Evolutionary conservation across 768 basidiomycete genomes (phyloP).

Genomic region (Amanita rubescens): DNA sequence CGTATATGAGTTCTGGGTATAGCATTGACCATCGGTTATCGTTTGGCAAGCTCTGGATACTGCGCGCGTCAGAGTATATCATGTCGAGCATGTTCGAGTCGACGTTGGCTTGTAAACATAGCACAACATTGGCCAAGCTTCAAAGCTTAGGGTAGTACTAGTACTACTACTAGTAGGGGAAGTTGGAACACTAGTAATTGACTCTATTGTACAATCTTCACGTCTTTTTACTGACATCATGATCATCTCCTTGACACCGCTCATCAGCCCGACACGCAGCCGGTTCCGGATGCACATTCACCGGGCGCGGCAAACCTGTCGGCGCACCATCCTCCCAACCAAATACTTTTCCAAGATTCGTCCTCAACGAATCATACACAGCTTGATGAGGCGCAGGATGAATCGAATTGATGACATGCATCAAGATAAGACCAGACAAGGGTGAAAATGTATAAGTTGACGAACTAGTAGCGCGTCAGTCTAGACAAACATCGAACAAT

Average conservation of each 20-base stretch:
- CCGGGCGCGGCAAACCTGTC: slow-evolving; percentile 7
- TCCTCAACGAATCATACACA: slow-evolving; percentile 55
- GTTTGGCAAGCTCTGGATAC: not conserved
- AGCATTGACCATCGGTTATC: not conserved
- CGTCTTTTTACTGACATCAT: not conserved
- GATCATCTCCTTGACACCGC: not conserved
- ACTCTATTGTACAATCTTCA: too few relatives aligned
- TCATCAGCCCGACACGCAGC: not conserved
- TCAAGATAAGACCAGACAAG: slow-evolving; percentile 49
- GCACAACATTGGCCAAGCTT: too few relatives aligned
- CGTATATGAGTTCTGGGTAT: not conserved
- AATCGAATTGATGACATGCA: slow-evolving; percentile 69
- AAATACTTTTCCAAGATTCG: slow-evolving; percentile 32
- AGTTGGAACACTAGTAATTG: too few relatives aligned
- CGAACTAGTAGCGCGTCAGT: slow-evolving; percentile 32
- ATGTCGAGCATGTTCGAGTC: too few relatives aligned
- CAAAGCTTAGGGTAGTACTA: too few relatives aligned
- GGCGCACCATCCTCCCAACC: slow-evolving; percentile 21
- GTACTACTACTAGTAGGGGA: too few relatives aligned
- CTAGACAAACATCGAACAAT: not conserved
- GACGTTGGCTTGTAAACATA: too few relatives aligned
- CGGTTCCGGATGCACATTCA: not conserved
- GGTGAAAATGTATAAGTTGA: slow-evolving; percentile 75
- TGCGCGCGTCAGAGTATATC: not conserved
- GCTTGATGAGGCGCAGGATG: slow-evolving; percentile 68